Evolutionary conservation across 129 eudicot genomes (phyloP).

Genomic region (Ambrosia trifida): DNA sequence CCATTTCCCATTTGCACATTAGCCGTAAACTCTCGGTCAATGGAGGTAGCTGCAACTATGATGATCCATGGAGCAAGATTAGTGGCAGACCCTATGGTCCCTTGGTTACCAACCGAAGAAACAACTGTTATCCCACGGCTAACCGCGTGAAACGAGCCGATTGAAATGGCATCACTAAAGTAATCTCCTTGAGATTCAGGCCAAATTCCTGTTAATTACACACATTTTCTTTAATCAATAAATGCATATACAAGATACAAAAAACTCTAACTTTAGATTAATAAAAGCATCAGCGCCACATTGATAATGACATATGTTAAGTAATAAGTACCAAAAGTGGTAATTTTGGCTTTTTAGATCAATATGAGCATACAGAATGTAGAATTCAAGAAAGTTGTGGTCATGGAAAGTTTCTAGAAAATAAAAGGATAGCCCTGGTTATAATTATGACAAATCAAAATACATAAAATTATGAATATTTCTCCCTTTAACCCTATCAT

Average conservation of each 20-base stretch:
- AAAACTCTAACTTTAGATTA: background rate
- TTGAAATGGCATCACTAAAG: slow-evolving; percentile 73
- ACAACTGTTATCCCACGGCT: slow-evolving; percentile 76
- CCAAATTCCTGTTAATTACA: slow-evolving; percentile 63
- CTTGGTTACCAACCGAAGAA: slow-evolving; percentile 81
- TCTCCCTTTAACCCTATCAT: too few relatives aligned
- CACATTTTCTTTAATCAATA: background rate
- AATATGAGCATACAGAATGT: background rate
- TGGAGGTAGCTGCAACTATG: slow-evolving; percentile 86
- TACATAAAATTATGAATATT: too few relatives aligned
- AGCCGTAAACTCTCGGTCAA: slow-evolving; percentile 68
- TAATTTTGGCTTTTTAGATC: slow-evolving; percentile 5
- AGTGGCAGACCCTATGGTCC: slow-evolving; percentile 57
- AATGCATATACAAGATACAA: background rate
- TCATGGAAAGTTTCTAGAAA: background rate
- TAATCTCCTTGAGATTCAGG: slow-evolving; percentile 92
- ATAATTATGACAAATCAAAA: too few relatives aligned
- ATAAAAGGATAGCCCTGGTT: too few relatives aligned
- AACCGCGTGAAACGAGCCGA: slow-evolving; percentile 88
- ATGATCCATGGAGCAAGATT: slow-evolving; percentile 91
- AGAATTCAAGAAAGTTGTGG: slow-evolving; percentile 5
- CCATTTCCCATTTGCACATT: slow-evolving; percentile 66
- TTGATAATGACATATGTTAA: slow-evolving; percentile 2
- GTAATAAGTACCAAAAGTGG: background rate
- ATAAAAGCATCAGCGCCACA: slow-evolving; percentile 2